phyloP scores from a whole-genome alignment of 78 protist species.

The Ministeria vibrans region DNA sequence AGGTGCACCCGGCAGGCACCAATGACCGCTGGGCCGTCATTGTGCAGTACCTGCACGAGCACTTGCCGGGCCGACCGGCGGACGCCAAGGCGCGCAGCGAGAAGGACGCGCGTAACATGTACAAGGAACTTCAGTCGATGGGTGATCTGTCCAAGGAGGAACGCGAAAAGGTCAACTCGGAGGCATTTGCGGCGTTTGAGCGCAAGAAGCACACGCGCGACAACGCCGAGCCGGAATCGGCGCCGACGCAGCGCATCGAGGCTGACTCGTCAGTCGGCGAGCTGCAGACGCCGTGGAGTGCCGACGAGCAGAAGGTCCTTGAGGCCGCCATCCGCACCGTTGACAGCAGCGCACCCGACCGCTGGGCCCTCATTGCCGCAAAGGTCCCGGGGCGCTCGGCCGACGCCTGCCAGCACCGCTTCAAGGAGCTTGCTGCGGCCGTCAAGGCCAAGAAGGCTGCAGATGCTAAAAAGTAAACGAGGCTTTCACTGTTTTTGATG shows the following conservation, averaged over 20 bases:
- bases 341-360: background rate
- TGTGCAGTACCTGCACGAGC: background rate
- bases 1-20: constrained; percentile 22
- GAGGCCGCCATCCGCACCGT: background rate
- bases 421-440: background rate
- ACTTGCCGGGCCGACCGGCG: no score
- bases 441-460: constrained; percentile 6
- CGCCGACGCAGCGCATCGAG: background rate
- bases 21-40: constrained; percentile 13
- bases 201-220: background rate
- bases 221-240: background rate
- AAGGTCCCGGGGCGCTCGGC: background rate
- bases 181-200: background rate
- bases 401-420: background rate
- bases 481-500: no score
- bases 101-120: no score
- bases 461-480: background rate
- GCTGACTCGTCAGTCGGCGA: no score
- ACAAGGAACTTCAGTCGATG: no score
- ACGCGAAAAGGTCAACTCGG: no score
- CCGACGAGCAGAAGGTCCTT: background rate
- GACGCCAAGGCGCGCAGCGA: no score
- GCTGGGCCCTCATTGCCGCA: constrained; percentile 5
- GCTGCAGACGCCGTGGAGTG: background rate
- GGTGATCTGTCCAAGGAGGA: no score